These are phyloP conservation scores for Abrus pulchellus DNA, from an alignment of 306 rosid genomes.

Conservation along the genomic window DNA sequence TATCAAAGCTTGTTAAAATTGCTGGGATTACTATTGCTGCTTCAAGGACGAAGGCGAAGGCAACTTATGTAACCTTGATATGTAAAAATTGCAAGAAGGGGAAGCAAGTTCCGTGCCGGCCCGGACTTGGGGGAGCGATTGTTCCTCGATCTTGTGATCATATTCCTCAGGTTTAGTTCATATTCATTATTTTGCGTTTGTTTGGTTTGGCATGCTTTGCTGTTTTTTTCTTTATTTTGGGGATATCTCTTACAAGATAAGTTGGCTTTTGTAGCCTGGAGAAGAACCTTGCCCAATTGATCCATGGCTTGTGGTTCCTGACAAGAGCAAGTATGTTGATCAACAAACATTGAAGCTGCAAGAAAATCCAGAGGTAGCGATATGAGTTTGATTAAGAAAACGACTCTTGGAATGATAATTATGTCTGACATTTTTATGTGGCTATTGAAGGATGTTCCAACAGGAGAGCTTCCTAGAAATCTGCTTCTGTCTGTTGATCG, in stretches of 20 bases:
- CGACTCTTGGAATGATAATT: constrained; percentile 1
- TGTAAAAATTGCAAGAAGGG: constrained; percentile 91
- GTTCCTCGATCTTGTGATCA: constrained; percentile 97
- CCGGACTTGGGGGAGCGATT: constrained; percentile 98
- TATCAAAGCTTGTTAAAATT: constrained; percentile 86
- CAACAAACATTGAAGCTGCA: constrained; percentile 96
- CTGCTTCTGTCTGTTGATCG: constrained; percentile 96
- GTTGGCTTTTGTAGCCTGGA: constrained; percentile 69
- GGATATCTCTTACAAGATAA: constrained; percentile 20
- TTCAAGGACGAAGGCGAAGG: constrained; percentile 95
- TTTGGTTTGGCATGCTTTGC: not conserved
- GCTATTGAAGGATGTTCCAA: constrained; percentile 89
- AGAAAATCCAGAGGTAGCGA: constrained; percentile 91
- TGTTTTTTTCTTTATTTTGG: not conserved
- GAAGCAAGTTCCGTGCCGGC: constrained; percentile 86
- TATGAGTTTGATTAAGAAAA: constrained; percentile 4
- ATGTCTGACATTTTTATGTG: constrained; percentile 37
- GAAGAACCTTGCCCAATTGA: constrained; percentile 97
- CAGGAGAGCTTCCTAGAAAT: constrained; percentile 99
- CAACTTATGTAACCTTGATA: constrained; percentile 87
- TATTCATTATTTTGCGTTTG: not conserved
- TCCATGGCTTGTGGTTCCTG: constrained; percentile 98
- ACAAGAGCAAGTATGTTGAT: constrained; percentile 92
- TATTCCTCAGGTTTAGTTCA: constrained; percentile 78
- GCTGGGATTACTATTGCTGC: constrained; percentile 97